phyloP scores from a whole-genome alignment of 345 rosid species.

The Angophora floribunda region DNA sequence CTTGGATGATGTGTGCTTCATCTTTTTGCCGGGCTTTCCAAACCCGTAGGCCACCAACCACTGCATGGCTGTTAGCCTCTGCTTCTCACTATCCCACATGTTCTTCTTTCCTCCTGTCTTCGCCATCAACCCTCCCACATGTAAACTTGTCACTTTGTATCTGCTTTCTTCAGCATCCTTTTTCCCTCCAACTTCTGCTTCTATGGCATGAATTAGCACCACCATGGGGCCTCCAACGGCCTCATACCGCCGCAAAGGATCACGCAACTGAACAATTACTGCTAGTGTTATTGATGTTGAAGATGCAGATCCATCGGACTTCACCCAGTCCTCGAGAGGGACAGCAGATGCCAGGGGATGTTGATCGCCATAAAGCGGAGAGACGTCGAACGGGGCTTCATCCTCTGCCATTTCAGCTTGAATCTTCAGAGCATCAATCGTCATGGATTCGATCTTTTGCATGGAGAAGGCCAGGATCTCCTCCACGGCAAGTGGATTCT shows the following conservation, averaged over 20 bases:
- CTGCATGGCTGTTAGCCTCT: constrained; percentile 75
- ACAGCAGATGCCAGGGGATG: constrained; percentile 46
- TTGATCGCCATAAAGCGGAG: constrained; percentile 30
- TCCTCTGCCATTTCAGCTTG: constrained; percentile 84
- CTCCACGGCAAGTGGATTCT: constrained; percentile 44
- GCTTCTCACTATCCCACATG: constrained; percentile 56
- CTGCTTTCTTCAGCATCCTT: constrained; percentile 23
- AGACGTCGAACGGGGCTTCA: constrained; percentile 70
- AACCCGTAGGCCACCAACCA: constrained; percentile 76
- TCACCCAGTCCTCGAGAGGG: constrained; percentile 67
- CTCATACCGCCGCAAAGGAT: constrained; percentile 83
- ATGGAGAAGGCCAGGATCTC: constrained; percentile 67
- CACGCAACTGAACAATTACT: constrained; percentile 60
- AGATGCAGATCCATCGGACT: constrained; percentile 6
- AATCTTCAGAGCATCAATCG: constrained; percentile 71
- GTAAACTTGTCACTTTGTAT: constrained; percentile 53
- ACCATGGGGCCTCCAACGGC: constrained; percentile 73
- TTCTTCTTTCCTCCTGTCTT: constrained; percentile 31
- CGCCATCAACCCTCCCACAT: constrained; percentile 57
- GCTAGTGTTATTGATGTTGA: constrained; percentile 22
- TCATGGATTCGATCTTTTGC: constrained; percentile 80
- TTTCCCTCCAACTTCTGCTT: constrained; percentile 6
- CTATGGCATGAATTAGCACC: constrained; percentile 45
- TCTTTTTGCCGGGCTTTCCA: constrained; percentile 51
- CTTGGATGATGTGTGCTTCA: constrained; percentile 26